Conservation (phyloP, 2,329 filamentous ascomycete species). For the Pseudopyrenochaeta lycopersici region DNA sequence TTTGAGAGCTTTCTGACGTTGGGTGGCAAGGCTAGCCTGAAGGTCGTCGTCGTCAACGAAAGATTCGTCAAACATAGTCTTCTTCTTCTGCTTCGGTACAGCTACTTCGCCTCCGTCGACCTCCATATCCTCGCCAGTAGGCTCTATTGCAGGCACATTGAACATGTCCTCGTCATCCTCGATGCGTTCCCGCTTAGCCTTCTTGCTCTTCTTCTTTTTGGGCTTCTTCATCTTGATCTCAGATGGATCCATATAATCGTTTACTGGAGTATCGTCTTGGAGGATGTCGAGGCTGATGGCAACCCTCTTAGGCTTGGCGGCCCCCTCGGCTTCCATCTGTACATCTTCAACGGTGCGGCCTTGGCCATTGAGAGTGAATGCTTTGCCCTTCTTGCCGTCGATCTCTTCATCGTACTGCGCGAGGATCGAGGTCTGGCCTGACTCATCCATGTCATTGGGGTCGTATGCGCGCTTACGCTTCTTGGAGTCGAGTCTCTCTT, state of each 20-base stretch:
- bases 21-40: constrained; percentile 83
- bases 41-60: constrained; percentile 94
- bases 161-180: constrained; percentile 69
- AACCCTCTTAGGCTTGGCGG: constrained; percentile 68
- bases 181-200: constrained; percentile 41
- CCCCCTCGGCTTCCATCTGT: constrained; percentile 64
- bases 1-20: constrained; percentile 84
- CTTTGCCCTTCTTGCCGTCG: constrained; percentile 85
- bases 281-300: constrained; percentile 79
- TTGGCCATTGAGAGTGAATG: constrained; percentile 84
- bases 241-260: constrained; percentile 87
- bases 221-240: constrained; percentile 86
- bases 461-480: constrained; percentile 92
- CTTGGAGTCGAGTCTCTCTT: constrained; percentile 83
- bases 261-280: constrained; percentile 71
- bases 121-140: constrained; percentile 69
- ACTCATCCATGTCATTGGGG: constrained; percentile 75
- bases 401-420: constrained; percentile 97
- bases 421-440: constrained; percentile 73
- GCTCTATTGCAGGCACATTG: constrained; percentile 45
- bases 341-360: constrained; percentile 73
- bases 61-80: constrained; percentile 71
- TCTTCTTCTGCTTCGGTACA: constrained; percentile 62
- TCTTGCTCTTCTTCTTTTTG: constrained; percentile 45
- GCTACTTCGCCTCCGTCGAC: constrained; percentile 64